A percentile compares a stretch with the other conserved stretches of the same genome.
phyloP scores from a whole-genome alignment of 2,329 filamentous ascomycete genomes.

The Alternaria sp. region DNA sequence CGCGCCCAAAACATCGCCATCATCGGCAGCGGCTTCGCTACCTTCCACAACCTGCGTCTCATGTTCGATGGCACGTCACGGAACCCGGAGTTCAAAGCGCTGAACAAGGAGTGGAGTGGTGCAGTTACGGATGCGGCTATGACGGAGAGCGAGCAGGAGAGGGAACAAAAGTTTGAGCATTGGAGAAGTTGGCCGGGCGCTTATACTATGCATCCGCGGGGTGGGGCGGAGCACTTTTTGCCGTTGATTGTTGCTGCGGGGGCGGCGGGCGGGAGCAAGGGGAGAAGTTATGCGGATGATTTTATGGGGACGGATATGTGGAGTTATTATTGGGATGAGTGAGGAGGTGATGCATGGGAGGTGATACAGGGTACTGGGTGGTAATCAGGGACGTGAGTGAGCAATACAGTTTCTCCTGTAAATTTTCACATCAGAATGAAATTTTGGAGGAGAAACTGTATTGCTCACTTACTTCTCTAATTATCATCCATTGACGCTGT shows the following conservation, averaged over 20 bases:
- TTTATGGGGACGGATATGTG: conserved; percentile 59
- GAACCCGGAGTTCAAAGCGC: conserved; percentile 38
- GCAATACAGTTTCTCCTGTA: background rate
- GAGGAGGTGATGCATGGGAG: background rate
- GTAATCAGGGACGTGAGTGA: background rate
- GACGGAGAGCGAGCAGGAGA: conserved; percentile 42
- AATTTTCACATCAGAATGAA: background rate
- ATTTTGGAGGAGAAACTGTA: background rate
- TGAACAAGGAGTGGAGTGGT: conserved; percentile 55
- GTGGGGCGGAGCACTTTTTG: conserved; percentile 65
- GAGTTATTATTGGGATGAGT: conserved; percentile 62
- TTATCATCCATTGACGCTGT: background rate
- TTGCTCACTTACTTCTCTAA: background rate
- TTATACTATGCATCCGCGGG: conserved; percentile 61
- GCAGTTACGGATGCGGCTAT: conserved; percentile 53
- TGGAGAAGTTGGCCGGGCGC: conserved; percentile 59
- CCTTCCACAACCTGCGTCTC: conserved; percentile 61
- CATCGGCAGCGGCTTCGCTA: conserved; percentile 66
- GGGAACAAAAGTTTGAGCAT: conserved; percentile 50
- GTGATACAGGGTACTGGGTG: background rate
- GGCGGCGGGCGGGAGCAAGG: conserved; percentile 53
- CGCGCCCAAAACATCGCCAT: conserved; percentile 63
- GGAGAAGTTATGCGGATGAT: conserved; percentile 56
- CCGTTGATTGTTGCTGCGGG: conserved; percentile 64
- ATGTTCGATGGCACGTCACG: conserved; percentile 50